phyloP scores from a whole-genome alignment of 1,139 yeast genomes.

The Suhomyces wounanorum region DNA sequence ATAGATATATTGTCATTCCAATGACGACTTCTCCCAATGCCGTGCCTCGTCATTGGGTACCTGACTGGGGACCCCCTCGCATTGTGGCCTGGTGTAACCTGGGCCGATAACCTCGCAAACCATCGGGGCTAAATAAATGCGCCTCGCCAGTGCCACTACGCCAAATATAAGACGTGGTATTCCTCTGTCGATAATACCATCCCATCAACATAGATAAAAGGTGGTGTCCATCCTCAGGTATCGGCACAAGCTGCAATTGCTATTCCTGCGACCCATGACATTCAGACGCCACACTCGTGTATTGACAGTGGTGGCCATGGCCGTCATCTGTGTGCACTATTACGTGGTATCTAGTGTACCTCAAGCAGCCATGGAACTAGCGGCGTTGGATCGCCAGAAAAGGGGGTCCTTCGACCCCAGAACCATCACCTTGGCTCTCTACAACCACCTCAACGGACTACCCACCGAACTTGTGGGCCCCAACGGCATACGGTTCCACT shows the following conservation, averaged over 20 bases:
- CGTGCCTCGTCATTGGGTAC: not conserved
- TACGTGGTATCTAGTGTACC: slow-evolving; percentile 15
- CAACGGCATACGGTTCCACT: slow-evolving; percentile 37
- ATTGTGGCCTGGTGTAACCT: not conserved
- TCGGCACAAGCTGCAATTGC: not conserved
- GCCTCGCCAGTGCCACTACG: not conserved
- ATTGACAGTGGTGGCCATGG: not conserved
- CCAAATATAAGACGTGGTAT: not conserved
- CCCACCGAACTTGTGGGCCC: slow-evolving; percentile 15
- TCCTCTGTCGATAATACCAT: not conserved
- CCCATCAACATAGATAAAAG: not conserved
- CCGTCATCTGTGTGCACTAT: slow-evolving; percentile 1
- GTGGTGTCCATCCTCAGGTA: not conserved
- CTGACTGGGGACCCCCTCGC: not conserved
- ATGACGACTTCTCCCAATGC: not conserved
- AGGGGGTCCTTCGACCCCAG: slow-evolving; percentile 33
- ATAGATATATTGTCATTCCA: too few species aligned
- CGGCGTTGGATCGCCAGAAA: slow-evolving; percentile 28
- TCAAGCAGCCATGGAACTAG: slow-evolving; percentile 26
- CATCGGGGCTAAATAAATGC: not conserved
- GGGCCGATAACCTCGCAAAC: not conserved
- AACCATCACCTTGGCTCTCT: slow-evolving; percentile 23
- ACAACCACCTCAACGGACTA: slow-evolving; percentile 18
- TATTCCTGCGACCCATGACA: not conserved
- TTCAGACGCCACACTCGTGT: not conserved